phyloP scores from a whole-genome alignment of 1,139 yeast genomes.

The Arxiozyma slooffiae region DNA sequence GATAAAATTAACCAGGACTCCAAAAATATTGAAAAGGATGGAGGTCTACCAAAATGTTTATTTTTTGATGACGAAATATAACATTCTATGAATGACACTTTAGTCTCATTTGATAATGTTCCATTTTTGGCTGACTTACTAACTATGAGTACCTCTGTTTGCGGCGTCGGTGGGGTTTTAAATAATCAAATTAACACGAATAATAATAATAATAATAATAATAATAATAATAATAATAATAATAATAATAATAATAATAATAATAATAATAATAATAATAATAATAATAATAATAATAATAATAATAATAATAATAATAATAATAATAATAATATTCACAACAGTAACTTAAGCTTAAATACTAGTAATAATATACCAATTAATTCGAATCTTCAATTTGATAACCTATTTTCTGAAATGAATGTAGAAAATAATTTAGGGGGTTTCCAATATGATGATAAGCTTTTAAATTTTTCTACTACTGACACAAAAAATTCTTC shows the following conservation, averaged over 20 bases:
- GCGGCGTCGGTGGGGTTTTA: constrained; percentile 24
- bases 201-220: constrained; percentile 2
- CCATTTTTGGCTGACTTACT: constrained; percentile 22
- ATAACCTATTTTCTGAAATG: background rate
- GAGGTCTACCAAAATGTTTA: background rate
- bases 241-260: too few relatives aligned
- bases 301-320: too few relatives aligned
- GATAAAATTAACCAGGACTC: background rate
- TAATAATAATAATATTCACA: too few relatives aligned
- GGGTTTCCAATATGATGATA: constrained; percentile 3
- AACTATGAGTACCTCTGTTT: constrained; percentile 29
- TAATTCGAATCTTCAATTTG: background rate
- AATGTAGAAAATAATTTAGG: constrained; percentile 1
- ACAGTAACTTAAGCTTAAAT: constrained; percentile 2
- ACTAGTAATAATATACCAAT: background rate
- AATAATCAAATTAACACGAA: background rate
- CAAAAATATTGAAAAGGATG: background rate
- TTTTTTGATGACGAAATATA: background rate
- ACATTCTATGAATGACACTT: background rate
- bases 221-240: too few relatives aligned
- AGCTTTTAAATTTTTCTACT: constrained; percentile 17
- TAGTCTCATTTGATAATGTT: constrained; percentile 1
- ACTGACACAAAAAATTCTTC: constrained; percentile 15
- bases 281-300: too few relatives aligned
- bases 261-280: too few relatives aligned